A percentile compares a stretch with the other conserved stretches of the same genome.
Conservation (phyloP, 306 rosid species). For the Lathyrus oleraceus region DNA sequence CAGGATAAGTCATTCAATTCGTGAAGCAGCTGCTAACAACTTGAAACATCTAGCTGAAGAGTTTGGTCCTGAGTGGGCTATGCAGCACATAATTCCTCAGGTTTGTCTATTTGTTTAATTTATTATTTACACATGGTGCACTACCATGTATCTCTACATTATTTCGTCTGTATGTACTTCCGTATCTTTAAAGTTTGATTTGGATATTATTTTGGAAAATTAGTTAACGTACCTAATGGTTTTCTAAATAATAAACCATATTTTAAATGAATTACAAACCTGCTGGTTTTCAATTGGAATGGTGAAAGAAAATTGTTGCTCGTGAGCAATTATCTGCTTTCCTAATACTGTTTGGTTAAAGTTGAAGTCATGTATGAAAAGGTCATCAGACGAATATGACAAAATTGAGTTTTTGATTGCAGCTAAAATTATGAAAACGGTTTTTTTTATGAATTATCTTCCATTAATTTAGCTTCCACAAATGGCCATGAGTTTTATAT, state of each 20-base stretch:
- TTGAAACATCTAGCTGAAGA: constrained; percentile 98
- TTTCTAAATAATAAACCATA: neutral
- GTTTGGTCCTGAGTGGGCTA: constrained; percentile 98
- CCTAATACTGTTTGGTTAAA: neutral
- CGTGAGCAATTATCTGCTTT: constrained; percentile 19
- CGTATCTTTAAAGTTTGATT: constrained; percentile 20
- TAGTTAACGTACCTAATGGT: neutral
- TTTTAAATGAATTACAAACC: constrained; percentile 4
- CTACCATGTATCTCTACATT: neutral
- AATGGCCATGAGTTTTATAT: neutral
- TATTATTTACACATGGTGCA: constrained; percentile 10
- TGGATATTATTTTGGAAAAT: constrained; percentile 8
- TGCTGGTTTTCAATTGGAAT: constrained; percentile 17
- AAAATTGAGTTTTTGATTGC: constrained; percentile 24
- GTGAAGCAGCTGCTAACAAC: constrained; percentile 98
- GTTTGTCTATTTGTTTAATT: constrained; percentile 44
- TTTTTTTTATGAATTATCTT: too few species aligned
- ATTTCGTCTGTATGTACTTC: neutral
- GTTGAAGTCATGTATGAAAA: constrained; percentile 10
- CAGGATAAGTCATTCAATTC: constrained; percentile 69
- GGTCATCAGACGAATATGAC: neutral
- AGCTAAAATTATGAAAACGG: neutral
- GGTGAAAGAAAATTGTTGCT: constrained; percentile 11
- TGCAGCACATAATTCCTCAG: constrained; percentile 97
- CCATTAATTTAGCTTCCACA: too few species aligned